A percentile compares a stretch with the other conserved stretches of the same genome.
These are phyloP conservation scores for Calonectria honghensis DNA, from an alignment of 2,329 filamentous ascomycete species.

Conservation along the genomic window DNA sequence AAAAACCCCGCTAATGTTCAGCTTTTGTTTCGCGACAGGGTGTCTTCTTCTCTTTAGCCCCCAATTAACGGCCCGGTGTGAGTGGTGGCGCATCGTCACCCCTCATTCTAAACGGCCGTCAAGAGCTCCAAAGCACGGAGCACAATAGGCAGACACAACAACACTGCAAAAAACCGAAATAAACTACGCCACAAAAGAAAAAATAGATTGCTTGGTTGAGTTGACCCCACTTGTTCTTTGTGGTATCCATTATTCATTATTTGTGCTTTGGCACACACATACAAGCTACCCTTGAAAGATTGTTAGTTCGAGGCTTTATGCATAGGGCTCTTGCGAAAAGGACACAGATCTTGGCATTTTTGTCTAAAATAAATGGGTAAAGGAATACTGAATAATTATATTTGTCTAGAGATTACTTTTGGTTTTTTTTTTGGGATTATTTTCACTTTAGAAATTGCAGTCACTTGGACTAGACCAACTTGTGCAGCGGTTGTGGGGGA, in stretches of 20 bases:
- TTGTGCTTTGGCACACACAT: neutral
- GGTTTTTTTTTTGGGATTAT: no score
- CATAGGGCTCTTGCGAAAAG: no score
- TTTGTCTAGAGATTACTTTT: no score
- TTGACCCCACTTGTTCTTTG: neutral
- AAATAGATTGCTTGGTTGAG: neutral
- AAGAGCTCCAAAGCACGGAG: neutral
- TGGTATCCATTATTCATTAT: neutral
- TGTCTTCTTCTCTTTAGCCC: slow-evolving; percentile 12
- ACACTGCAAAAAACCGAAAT: neutral
- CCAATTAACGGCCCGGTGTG: neutral
- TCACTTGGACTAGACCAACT: no score
- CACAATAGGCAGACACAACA: neutral
- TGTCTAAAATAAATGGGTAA: no score
- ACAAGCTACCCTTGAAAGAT: no score
- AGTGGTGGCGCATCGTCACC: neutral
- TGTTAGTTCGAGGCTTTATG: no score
- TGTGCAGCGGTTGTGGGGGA: no score
- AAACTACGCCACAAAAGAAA: neutral
- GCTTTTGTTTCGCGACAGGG: neutral
- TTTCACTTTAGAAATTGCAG: no score
- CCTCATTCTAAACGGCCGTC: neutral
- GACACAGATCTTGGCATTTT: no score
- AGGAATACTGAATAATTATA: no score
- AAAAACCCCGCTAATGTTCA: neutral